Evolutionary conservation across 2,329 filamentous ascomycete genomes (phyloP), one percentile per base, ranked within the genome.

Genomic region (Beauveria brongniartii): DNA sequence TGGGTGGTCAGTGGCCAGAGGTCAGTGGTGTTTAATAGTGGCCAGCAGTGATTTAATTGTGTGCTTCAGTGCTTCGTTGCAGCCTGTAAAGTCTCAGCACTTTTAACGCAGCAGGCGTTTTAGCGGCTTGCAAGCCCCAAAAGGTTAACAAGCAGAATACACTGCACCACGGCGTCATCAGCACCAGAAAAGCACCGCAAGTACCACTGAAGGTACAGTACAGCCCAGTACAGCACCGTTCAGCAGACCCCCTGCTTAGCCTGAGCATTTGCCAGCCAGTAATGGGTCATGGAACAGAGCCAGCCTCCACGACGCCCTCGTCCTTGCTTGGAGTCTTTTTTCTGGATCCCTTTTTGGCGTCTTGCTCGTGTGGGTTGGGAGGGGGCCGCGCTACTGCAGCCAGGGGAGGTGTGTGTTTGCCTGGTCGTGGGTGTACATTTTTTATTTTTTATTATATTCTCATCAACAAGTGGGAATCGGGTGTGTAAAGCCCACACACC

Each of bases 261-360:
- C 28, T 44, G 22, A 40, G 50, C 47, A 40, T 9, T 37, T 20
- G 24, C n/a, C 48, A 34, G 34, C 51, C 51, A 54, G 47, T 50
- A 26, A 37, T 22, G 37, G 26, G 43, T 24, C 54, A 37, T 18
- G 24, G 18, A 47, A 14, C 34, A 14, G 12, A 37, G 34, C 34
- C 34, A 37, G 34, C 34, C 34, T 37, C 34, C 12, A 37, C 34
- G 34, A 37, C 34, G 43, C 54, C 18, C 43, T 48, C 54, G 54
- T 56, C 54, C 54, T 48, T 56, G 54, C 54, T 56, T 56, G 53
- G 41, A 55, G 41, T n/a, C 37, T 50, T 55, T 55, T 55, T 55
- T 55, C 34, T 55, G 53, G 53, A 46, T 43, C 43, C 41, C 20
- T 47, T 56, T 56, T 56, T 26, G 30, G 51, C 34, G 30, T 55